A percentile compares a stretch with the other conserved stretches of the same genome.
phyloP scores from a whole-genome alignment of 108 stramenopile genomes.

The Cyclotella choctawhatcheeana region DNA sequence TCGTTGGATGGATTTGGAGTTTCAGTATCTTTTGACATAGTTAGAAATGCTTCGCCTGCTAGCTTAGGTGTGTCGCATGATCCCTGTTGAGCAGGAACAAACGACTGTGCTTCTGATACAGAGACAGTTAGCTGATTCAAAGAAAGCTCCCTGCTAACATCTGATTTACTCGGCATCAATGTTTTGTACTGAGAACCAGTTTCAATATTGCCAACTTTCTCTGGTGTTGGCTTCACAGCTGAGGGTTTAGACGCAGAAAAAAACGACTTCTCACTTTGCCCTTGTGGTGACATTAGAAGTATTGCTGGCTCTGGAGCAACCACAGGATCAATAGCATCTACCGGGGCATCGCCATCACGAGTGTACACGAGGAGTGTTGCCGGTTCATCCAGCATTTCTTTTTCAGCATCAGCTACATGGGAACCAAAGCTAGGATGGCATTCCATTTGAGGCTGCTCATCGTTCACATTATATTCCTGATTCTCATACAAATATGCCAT shows the following conservation, averaged over 20 bases:
- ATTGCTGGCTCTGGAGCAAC: too few relatives aligned
- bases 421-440: too few relatives aligned
- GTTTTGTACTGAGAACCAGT: not conserved
- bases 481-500: constrained; percentile 13
- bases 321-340: too few relatives aligned
- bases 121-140: constrained; percentile 13
- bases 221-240: not conserved
- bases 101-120: constrained; percentile 12
- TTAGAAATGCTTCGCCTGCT: constrained; percentile 7
- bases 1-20: not conserved
- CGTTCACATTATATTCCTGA: not conserved
- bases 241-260: not conserved
- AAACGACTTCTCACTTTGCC: too few relatives aligned
- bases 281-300: too few relatives aligned
- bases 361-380: too few relatives aligned
- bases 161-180: constrained; percentile 9
- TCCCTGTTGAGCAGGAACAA: not conserved
- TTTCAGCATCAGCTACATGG: not conserved
- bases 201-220: not conserved
- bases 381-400: not conserved
- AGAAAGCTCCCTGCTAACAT: constrained; percentile 2
- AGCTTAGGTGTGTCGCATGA: not conserved
- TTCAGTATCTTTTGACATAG: not conserved
- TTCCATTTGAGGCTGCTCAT: too few relatives aligned
- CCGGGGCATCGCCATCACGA: too few relatives aligned